Evolutionary conservation across 1,139 yeast genomes (phyloP).

Genomic region (Pichia cactophila): DNA sequence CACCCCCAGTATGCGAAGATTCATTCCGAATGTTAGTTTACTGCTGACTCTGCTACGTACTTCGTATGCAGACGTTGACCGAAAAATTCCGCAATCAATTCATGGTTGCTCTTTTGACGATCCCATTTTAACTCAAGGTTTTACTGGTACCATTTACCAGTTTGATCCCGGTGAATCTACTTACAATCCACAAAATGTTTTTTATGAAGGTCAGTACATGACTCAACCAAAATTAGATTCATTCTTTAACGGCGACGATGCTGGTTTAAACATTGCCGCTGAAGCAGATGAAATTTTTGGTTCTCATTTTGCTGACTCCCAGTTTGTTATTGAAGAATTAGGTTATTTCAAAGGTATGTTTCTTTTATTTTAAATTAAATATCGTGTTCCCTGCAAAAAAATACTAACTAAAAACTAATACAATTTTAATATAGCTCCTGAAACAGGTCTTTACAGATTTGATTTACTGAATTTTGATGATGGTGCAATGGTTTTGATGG

Average conservation of each 20-base stretch:
- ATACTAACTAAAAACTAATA: neutral
- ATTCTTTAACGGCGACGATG: neutral
- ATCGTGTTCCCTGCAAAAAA: neutral
- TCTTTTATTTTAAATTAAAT: no score
- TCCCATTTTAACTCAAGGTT: neutral
- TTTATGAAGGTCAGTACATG: neutral
- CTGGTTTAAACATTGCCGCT: neutral
- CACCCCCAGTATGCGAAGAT: neutral
- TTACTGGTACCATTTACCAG: neutral
- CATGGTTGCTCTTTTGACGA: neutral
- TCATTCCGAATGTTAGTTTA: neutral
- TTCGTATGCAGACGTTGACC: neutral
- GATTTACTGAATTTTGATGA: neutral
- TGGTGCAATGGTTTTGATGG: neutral
- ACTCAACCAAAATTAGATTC: neutral
- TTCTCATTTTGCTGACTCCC: neutral
- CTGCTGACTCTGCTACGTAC: neutral
- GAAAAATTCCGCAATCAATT: neutral
- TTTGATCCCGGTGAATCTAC: neutral
- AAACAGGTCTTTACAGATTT: neutral
- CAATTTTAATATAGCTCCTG: neutral
- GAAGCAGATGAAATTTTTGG: neutral
- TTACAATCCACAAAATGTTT: neutral
- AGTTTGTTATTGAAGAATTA: neutral
- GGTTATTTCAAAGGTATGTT: neutral